A percentile compares a stretch with the other conserved stretches of the same genome.
phyloP scores from a whole-genome alignment of 257 asterid genomes.

The Capsicum chinense region DNA sequence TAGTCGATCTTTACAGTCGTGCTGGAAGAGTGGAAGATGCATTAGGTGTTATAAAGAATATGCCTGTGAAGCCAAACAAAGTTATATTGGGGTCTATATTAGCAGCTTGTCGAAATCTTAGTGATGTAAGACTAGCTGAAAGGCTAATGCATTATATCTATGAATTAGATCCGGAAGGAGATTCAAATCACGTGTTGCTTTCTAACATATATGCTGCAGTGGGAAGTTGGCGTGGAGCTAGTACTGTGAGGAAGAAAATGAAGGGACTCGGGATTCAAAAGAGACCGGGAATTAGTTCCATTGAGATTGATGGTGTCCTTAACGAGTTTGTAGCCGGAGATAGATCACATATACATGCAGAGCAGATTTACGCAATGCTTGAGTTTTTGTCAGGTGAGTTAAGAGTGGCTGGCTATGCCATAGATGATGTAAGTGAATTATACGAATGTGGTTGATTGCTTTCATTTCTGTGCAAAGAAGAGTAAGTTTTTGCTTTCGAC shows the following conservation, averaged over 20 bases:
- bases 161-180: conserved; percentile 57
- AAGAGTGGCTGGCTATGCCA: conserved; percentile 35
- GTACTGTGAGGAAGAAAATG: conserved; percentile 75
- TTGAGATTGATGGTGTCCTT: conserved; percentile 55
- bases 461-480: not conserved
- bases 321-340: conserved; percentile 70
- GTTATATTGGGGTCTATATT: conserved; percentile 69
- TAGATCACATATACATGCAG: conserved; percentile 55
- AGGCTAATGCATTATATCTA: conserved; percentile 50
- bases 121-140: conserved; percentile 60
- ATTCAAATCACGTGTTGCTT: conserved; percentile 61
- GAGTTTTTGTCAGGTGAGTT: conserved; percentile 52
- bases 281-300: conserved; percentile 66
- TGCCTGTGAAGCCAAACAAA: conserved; percentile 78
- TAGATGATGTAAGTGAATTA: conserved; percentile 35
- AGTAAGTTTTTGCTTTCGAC: not conserved
- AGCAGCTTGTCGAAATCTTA: conserved; percentile 62
- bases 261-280: conserved; percentile 69
- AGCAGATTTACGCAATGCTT: conserved; percentile 47
- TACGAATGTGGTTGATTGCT: conserved; percentile 26
- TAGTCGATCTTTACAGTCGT: conserved; percentile 74
- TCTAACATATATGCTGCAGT: conserved; percentile 70
- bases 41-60: conserved; percentile 46
- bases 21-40: conserved; percentile 78
- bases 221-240: conserved; percentile 79